Evolutionary conservation across 1,284 basidiomycete species (phyloP), one percentile per base, ranked within the genome.

Genomic region (Singerocomus rubriflavus): DNA sequence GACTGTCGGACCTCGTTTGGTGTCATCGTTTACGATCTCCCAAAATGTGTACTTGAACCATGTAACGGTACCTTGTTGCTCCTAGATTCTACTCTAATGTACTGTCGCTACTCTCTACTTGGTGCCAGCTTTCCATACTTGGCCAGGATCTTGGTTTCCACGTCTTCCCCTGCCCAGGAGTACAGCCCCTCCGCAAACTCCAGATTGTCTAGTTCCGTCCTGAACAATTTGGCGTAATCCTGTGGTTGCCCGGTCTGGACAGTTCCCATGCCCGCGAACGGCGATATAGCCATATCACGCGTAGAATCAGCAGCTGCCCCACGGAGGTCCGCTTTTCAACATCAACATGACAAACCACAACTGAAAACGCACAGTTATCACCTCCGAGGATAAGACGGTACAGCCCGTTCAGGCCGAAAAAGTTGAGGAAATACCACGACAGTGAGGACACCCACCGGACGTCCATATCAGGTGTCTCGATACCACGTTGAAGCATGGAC

Each of bases 401-500:
- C 12, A 99, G 74, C 14, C 95, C 94, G 65, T 98, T 98, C 52
- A 99, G 75, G 48, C 97, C 97, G 67, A 99, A 99, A 68, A 98
- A 91, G 74, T 98, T 98, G 61, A 99, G 82, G 72, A 99, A 99
- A 73, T 99, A 99, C 97, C 97, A 99, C 29, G 93, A 96, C 52
- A 99, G 77, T 10, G 95, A 97, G 12, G 96, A 98, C 31, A 99
- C 97, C 96, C 97, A 99, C 71, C 91, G 84, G 16, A 98, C 95
- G 68, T 98, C 93, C 85, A 99, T 92, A 68, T 99, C 96, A 8
- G 87, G 85, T 6, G 96, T 97, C 63, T 95, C 89, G 46, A 99
- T 91, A 44, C 96, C 96, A 45, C 95, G 84, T 65, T 99, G 95
- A 9, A 99, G 83, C 88, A 99, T 96, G n/a, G 91, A 89, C 71